Evolutionary conservation across 352 stramenopile species (phyloP).

Genomic region (Globisporangium camurandrum): DNA sequence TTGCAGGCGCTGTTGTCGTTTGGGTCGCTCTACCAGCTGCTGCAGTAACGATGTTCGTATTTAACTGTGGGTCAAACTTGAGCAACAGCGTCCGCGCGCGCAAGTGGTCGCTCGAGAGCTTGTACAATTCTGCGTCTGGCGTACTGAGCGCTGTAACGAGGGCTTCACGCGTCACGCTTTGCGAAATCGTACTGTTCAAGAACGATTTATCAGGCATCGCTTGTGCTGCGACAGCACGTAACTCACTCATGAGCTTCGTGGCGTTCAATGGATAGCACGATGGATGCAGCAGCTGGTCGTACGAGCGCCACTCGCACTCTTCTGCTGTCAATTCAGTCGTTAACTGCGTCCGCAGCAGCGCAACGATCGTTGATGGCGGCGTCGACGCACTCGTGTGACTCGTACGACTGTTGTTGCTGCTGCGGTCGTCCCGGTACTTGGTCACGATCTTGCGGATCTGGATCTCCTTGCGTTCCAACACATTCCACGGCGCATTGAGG

Average conservation of each 20-base stretch:
- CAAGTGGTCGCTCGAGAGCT: constrained; percentile 46
- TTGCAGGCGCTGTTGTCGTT: constrained; percentile 14
- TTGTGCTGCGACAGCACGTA: constrained; percentile 10
- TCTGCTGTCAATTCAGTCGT: constrained; percentile 43
- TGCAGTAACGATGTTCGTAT: constrained; percentile 39
- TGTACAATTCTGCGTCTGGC: constrained; percentile 67
- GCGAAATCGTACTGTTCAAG: constrained; percentile 24
- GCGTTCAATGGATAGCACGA: constrained; percentile 56
- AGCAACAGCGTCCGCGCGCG: constrained; percentile 52
- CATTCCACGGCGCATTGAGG: constrained; percentile 64
- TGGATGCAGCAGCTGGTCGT: constrained; percentile 68
- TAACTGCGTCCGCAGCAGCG: constrained; percentile 44
- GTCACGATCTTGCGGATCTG: constrained; percentile 65
- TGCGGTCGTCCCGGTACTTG: constrained; percentile 49
- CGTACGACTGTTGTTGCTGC: constrained; percentile 7
- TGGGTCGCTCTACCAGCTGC: constrained; percentile 29
- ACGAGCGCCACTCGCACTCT: constrained; percentile 61
- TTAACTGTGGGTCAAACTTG: constrained; percentile 55
- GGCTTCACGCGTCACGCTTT: constrained; percentile 47
- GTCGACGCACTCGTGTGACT: constrained; percentile 10
- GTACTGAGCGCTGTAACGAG: constrained; percentile 52
- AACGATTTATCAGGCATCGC: too few relatives aligned
- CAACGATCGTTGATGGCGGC: constrained; percentile 23
- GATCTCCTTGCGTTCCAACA: constrained; percentile 69
- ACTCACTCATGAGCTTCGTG: constrained; percentile 24